A percentile compares a stretch with the other conserved stretches of the same genome.
Evolutionary conservation across 2,329 filamentous ascomycete species (phyloP).

Genomic region (Didymella segeticola): DNA sequence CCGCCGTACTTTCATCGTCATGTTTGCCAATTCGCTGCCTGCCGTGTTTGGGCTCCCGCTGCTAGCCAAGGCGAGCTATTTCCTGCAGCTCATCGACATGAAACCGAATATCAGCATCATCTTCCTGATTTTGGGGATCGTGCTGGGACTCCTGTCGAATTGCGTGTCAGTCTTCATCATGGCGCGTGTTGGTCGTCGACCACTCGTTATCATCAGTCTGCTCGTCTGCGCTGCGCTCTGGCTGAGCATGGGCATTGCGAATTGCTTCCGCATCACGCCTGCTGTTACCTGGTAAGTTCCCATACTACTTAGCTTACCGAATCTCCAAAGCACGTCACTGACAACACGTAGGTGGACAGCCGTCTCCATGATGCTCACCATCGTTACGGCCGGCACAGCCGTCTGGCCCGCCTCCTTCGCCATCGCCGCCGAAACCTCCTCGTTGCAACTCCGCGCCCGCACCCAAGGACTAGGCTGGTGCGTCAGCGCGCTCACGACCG

Average conservation of each 20-base stretch:
- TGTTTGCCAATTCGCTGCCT: constrained; percentile 43
- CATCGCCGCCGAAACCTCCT: constrained; percentile 54
- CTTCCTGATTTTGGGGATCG: constrained; percentile 56
- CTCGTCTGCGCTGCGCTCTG: constrained; percentile 48
- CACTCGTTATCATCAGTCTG: constrained; percentile 49
- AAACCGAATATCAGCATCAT: constrained; percentile 45
- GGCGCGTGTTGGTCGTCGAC: constrained; percentile 50
- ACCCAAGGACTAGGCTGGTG: constrained; percentile 56
- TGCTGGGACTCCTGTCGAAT: constrained; percentile 56
- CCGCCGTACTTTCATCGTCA: constrained; percentile 48
- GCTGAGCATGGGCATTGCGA: constrained; percentile 57
- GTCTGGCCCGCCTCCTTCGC: constrained; percentile 56
- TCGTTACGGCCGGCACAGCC: constrained; percentile 52
- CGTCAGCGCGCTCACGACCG: constrained; percentile 49
- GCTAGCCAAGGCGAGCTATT: constrained; percentile 46
- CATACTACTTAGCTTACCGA: neutral
- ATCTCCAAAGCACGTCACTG: constrained; percentile 3
- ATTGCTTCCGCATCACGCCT: constrained; percentile 49
- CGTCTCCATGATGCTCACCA: constrained; percentile 52
- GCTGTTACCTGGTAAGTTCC: constrained; percentile 50
- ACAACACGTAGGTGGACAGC: constrained; percentile 48
- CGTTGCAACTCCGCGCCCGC: constrained; percentile 54
- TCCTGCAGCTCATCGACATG: constrained; percentile 44
- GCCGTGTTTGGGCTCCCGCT: constrained; percentile 46
- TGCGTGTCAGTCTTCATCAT: constrained; percentile 54